A percentile compares a stretch with the other conserved stretches of the same genome.
These are phyloP conservation scores for Aegle marmelos DNA, from an alignment of 345 rosid genomes.

Conservation along the genomic window DNA sequence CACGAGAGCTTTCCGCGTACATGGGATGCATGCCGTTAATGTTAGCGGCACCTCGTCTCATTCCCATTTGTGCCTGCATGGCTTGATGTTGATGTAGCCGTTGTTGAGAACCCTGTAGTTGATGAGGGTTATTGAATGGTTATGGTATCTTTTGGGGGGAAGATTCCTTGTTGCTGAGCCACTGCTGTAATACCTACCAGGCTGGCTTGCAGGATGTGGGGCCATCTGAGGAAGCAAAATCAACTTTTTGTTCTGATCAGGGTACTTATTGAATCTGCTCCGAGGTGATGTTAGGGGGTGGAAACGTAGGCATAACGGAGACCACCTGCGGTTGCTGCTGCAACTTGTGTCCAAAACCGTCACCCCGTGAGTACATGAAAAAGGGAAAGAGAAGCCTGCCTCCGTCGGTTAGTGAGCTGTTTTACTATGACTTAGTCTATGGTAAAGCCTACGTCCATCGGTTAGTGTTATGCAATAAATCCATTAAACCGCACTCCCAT, in stretches of 20 bases:
- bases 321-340: conserved; percentile 85
- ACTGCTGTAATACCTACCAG: conserved; percentile 63
- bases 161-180: conserved; percentile 56
- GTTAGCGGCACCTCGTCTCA: conserved; percentile 52
- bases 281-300: conserved; percentile 70
- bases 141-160: conserved; percentile 57
- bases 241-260: too few species aligned
- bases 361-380: neutral
- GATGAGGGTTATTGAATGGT: conserved; percentile 61
- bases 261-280: conserved; percentile 90
- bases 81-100: conserved; percentile 56
- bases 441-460: too few species aligned
- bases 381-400: too few species aligned
- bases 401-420: too few species aligned
- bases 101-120: conserved; percentile 62
- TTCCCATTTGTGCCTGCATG: conserved; percentile 74
- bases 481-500: too few species aligned
- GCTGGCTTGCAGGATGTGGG: conserved; percentile 63
- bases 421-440: too few species aligned
- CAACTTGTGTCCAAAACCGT: conserved; percentile 42
- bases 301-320: conserved; percentile 66
- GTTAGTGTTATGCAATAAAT: too few species aligned
- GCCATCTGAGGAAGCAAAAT: conserved; percentile 42
- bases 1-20: conserved; percentile 49
- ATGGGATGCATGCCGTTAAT: conserved; percentile 55